Evolutionary conservation across 176 grass and related monocot genomes (phyloP).

Genomic region (Musa troglodytarum): DNA sequence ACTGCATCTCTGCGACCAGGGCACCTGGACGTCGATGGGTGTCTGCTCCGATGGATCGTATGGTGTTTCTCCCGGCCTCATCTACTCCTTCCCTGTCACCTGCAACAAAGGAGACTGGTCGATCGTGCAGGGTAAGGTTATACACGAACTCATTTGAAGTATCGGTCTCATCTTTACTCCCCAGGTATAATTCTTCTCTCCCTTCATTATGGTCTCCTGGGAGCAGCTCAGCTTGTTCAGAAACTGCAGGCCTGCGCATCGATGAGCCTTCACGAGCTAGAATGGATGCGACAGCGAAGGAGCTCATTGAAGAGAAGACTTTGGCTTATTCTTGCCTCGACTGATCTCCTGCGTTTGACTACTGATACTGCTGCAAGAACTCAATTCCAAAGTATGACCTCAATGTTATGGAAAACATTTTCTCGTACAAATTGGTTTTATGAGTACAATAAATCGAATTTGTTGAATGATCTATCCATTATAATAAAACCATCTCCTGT

Average conservation of each 20-base stretch:
- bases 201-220: background rate
- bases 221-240: too few relatives aligned
- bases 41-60: conserved; percentile 65
- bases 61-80: conserved; percentile 35
- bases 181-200: background rate
- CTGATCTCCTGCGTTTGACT: background rate
- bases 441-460: too few relatives aligned
- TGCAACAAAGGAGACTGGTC: conserved; percentile 60
- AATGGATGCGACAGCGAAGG: conserved; percentile 40
- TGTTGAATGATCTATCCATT: too few relatives aligned
- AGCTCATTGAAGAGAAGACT: conserved; percentile 54
- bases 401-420: too few relatives aligned
- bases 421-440: too few relatives aligned
- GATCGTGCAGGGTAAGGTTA: conserved; percentile 51
- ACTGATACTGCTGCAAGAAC: too few relatives aligned
- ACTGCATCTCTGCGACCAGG: conserved; percentile 19
- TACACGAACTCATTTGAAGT: background rate
- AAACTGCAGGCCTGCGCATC: conserved; percentile 34
- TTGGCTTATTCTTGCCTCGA: conserved; percentile 28
- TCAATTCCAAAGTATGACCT: too few relatives aligned
- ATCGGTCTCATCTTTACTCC: background rate
- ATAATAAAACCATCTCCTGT: too few relatives aligned
- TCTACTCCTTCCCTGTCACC: conserved; percentile 66
- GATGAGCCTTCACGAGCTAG: conserved; percentile 45
- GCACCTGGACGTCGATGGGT: conserved; percentile 77